Evolutionary conservation across 2,329 filamentous ascomycete genomes (phyloP).

Genomic region (Aspergillus sp.): DNA sequence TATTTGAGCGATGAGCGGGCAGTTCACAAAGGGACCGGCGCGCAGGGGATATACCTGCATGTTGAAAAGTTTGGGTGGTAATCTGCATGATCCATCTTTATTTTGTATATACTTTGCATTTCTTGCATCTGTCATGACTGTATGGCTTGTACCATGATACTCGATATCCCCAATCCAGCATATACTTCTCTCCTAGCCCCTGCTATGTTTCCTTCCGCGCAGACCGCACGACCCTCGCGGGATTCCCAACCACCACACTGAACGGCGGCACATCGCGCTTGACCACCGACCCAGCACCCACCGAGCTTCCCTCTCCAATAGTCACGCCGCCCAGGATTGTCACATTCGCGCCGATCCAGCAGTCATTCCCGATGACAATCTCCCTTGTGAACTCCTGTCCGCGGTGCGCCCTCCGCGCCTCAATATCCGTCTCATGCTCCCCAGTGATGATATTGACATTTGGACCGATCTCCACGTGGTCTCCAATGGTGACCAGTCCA

Average conservation of each 20-base stretch:
- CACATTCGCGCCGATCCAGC: slow-evolving; percentile 72
- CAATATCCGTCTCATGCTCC: slow-evolving; percentile 50
- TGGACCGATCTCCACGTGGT: slow-evolving; percentile 51
- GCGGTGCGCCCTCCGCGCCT: slow-evolving; percentile 39
- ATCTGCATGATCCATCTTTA: background rate
- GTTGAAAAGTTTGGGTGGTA: slow-evolving; percentile 56
- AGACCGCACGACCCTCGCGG: slow-evolving; percentile 28
- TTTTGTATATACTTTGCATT: background rate
- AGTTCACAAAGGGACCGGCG: slow-evolving; percentile 66
- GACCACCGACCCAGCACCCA: slow-evolving; percentile 79
- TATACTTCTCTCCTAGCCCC: background rate
- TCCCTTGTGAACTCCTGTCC: slow-evolving; percentile 71
- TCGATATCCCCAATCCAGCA: background rate
- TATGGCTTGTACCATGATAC: background rate
- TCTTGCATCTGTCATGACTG: too few species aligned
- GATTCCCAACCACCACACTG: slow-evolving; percentile 37
- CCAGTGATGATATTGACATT: slow-evolving; percentile 52
- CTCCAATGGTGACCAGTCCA: slow-evolving; percentile 50
- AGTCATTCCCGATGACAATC: slow-evolving; percentile 75
- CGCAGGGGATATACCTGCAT: slow-evolving; percentile 63
- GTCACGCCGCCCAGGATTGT: slow-evolving; percentile 73
- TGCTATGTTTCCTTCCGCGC: background rate
- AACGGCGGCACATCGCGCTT: slow-evolving; percentile 45
- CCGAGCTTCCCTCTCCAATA: slow-evolving; percentile 68
- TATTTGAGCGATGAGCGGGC: slow-evolving; percentile 62